Base-by-base conservation (phyloP, 805 yeast genomes). In the Wickerhamiella nectarea region DNA sequence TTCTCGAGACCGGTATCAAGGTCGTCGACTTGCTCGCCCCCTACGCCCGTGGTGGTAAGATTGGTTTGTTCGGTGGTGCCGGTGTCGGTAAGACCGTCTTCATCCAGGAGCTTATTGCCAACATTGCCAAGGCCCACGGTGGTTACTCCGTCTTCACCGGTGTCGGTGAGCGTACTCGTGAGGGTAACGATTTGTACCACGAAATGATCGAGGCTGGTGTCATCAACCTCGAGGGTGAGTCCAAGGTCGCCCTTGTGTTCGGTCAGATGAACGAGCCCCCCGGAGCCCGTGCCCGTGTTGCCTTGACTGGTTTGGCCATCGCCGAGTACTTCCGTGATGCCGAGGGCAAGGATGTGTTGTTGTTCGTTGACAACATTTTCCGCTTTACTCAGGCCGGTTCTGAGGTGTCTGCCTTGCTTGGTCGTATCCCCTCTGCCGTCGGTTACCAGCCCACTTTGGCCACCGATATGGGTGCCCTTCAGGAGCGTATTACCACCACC, bases 261-360 rank as follows among this genome's bases (percentile, higher is more conserved):
- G 98, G 98, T 71, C 98, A 91, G 77, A 89, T 89, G 98, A 89
- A 89, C 79, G 98, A 89, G 79, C 98, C 98, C 65, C 98, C 98
- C 60, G 98, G 98, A 75, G 98, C 98, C 63, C 87, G 98, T 80
- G 96, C 98, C 63, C 89, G 98, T 79, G 97, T 91, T 68, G 98
- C 98, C 62, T 76, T 89, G 69, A 91, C 98, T 60, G 98, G 98
- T 80, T 80, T 89, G 71, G 89, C 98, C 72, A 86, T 89, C 69
- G 98, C 98, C 62, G 98, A 89, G 77, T 89, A 91, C 78, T 89
- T 89, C 91, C 91, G 98, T 86, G 98, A 89, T 71, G 97, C 84
- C 73, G 98, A 89, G 76, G 98, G 98, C 72, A 96, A 91, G 78
- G 98, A 91, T 81, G 98, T 89, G 72, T 78, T 89, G 79, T 79